Evolutionary conservation across 2,329 filamentous ascomycete genomes (phyloP), one percentile per base, ranked within the genome.

Genomic region (Acrodontium crateriforme): DNA sequence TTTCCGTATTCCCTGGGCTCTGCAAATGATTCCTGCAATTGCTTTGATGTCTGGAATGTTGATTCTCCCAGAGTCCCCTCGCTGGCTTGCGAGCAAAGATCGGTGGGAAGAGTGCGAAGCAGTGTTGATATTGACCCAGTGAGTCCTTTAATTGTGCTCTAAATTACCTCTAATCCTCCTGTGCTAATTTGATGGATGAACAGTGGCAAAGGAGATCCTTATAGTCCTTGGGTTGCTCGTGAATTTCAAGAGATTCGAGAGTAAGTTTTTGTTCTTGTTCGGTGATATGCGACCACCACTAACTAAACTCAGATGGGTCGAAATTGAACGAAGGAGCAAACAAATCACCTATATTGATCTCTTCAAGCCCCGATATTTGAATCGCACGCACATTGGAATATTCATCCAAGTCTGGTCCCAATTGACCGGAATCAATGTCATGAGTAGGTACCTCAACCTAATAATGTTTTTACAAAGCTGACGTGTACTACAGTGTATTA

Each of bases 341-440:
- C 66, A 83, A 38, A 75, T 80, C 12, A 71, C 69, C 6, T 82
- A 79, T 47, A 40, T 74, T 2, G 78, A 87, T 46, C 65, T 89
- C 1, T 67, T 89, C 55, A 69, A 65, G 40, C 78, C 78, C 2
- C 59, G 60, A n/a, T 81, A 81, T 72, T 62, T 82, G 48, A 77
- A 81, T 55, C 69, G 78, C 16, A 78, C 75, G 6, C 60, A 74
- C 39, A 74, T 80, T 37, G 78, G 75, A 36, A 46, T 82, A 22
- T 81, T 78, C 49, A 76, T 65, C 1, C 78, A 83, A 54, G 74
- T 83, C 42, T 79, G 78, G 78, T 73, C 67, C 8, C 78, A 84
- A 47, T 54, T 83, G 25, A 80, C 75, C 0, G 78, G 78, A 11
- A 81, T 79, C 75, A 81, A 80, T 43, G 74, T 71, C 19, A 76